Conservation (phyloP, 2,329 filamentous ascomycete species). For the Hymenotorrendiella dingleyae region DNA sequence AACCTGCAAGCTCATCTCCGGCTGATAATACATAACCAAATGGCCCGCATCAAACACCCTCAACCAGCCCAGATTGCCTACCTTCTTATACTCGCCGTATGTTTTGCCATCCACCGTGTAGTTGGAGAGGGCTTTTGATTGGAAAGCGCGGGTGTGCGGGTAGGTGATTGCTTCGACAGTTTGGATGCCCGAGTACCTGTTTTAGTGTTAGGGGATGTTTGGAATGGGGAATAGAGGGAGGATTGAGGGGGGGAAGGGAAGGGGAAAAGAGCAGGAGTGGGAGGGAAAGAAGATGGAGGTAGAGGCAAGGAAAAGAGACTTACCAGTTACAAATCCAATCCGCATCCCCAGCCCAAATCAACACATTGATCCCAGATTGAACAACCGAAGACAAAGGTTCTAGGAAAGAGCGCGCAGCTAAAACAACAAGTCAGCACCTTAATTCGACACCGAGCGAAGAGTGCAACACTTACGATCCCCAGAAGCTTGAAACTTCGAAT, state of each 20-base stretch:
- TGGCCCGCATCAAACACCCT: slow-evolving; percentile 41
- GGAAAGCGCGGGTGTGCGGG: slow-evolving; percentile 35
- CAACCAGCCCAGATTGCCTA: slow-evolving; percentile 42
- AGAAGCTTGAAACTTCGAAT: slow-evolving; percentile 32
- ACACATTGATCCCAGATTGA: slow-evolving; percentile 38
- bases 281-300: no score
- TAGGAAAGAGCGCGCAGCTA: slow-evolving; percentile 36
- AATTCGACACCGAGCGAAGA: no score
- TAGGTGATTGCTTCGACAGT: slow-evolving; percentile 41
- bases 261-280: no score
- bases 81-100: slow-evolving; percentile 43
- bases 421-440: no score
- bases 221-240: no score
- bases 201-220: no score
- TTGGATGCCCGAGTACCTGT: slow-evolving; percentile 39
- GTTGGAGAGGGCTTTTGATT: slow-evolving; percentile 29
- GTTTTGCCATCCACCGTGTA: slow-evolving; percentile 43
- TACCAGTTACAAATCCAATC: slow-evolving; percentile 54
- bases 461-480: slow-evolving; percentile 29
- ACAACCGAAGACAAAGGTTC: slow-evolving; percentile 37
- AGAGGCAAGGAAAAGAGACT: no score
- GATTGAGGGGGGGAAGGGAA: no score
- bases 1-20: slow-evolving; percentile 36
- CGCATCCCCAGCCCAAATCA: slow-evolving; percentile 49
- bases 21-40: slow-evolving; percentile 29